Conservation (phyloP, 805 yeast species). For the Ogataea pignaliae region DNA sequence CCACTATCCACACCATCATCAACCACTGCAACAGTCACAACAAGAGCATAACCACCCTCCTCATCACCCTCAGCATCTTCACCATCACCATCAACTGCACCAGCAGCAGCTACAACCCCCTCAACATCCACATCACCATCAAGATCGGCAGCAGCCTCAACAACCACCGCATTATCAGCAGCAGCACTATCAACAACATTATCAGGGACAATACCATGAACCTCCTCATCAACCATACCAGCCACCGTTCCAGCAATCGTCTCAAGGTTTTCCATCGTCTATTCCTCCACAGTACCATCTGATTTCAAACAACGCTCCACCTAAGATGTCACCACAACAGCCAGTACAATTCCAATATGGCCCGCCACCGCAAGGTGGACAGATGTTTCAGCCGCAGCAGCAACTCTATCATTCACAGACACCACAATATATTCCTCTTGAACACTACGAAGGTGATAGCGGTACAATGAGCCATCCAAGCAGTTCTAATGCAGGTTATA, state of each 20-base stretch:
- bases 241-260: neutral
- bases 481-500: too few species aligned
- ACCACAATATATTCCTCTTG: too few species aligned
- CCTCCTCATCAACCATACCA: neutral
- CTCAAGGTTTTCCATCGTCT: neutral
- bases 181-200: neutral
- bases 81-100: neutral
- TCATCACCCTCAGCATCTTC: neutral
- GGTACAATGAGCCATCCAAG: too few species aligned
- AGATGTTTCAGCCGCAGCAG: too few species aligned
- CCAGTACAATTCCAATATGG: too few species aligned
- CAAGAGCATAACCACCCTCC: neutral
- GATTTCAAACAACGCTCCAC: too few species aligned
- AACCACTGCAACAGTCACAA: neutral
- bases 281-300: constrained; percentile 2
- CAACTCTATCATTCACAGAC: too few species aligned
- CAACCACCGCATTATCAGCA: neutral
- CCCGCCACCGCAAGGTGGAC: too few species aligned
- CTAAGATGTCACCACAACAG: too few species aligned
- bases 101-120: constrained; percentile 1
- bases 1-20: neutral
- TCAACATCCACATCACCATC: neutral
- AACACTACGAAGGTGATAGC: too few species aligned
- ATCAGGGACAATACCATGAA: constrained; percentile 1
- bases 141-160: neutral